Percentiles rank a stretch among this genome's conserved stretches.
Evolutionary conservation across 2,329 filamentous ascomycete species (phyloP).

Genomic region (Phaeophleospora eucalypticola): DNA sequence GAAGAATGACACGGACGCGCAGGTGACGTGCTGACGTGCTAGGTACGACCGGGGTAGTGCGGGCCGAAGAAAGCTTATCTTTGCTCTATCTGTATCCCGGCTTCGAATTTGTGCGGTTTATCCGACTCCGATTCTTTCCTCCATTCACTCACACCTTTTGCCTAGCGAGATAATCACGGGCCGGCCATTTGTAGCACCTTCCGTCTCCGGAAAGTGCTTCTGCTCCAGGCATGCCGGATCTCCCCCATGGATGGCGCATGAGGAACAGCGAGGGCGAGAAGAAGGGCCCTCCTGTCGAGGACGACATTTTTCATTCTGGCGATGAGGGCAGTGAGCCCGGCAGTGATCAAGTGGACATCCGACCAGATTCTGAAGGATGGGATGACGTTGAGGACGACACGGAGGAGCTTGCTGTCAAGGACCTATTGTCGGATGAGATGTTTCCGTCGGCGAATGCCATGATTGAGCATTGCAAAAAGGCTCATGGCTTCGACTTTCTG

Average conservation of each 20-base stretch:
- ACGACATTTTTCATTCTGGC: conserved; percentile 20
- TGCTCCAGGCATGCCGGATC: conserved; percentile 15
- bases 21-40: not conserved
- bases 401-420: conserved; percentile 36
- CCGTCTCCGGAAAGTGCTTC: not conserved
- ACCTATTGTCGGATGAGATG: conserved; percentile 38
- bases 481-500: conserved; percentile 41
- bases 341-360: conserved; percentile 23
- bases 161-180: too few relatives aligned
- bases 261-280: conserved; percentile 21
- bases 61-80: conserved; percentile 11
- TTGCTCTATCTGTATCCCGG: not conserved
- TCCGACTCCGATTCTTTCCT: not conserved
- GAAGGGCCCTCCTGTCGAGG: conserved; percentile 21
- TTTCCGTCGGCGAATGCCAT: conserved; percentile 33
- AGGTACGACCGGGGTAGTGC: not conserved
- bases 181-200: not conserved
- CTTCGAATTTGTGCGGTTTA: too few relatives aligned
- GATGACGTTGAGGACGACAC: conserved; percentile 42
- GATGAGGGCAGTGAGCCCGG: conserved; percentile 15
- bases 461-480: conserved; percentile 36
- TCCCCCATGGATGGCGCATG: conserved; percentile 26
- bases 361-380: conserved; percentile 40
- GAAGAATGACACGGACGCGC: not conserved
- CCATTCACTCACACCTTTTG: not conserved